These are phyloP conservation scores for Fibroporia radiculosa DNA, from an alignment of 768 basidiomycete species.

Conservation along the genomic window DNA sequence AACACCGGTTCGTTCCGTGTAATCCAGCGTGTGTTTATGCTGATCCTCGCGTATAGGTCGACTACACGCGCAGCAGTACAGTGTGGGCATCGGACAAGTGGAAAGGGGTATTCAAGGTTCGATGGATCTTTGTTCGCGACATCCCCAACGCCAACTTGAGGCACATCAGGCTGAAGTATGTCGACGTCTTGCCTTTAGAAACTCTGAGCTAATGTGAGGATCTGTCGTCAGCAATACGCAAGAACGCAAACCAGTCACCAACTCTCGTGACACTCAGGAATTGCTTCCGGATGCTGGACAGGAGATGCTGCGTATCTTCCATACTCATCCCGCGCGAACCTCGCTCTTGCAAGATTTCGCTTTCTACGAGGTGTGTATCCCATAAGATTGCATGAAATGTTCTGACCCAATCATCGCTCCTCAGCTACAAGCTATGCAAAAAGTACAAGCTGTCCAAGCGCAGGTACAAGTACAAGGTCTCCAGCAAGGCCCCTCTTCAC, in stretches of 20 bases:
- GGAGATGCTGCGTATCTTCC: constrained; percentile 95
- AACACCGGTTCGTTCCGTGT: constrained; percentile 56
- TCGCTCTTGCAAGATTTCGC: constrained; percentile 91
- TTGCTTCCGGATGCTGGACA: constrained; percentile 92
- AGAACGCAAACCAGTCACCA: constrained; percentile 97
- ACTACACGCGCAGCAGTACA: constrained; percentile 88
- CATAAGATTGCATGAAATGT: neutral
- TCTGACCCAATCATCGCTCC: constrained; percentile 3
- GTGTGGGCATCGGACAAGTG: constrained; percentile 99
- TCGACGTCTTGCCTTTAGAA: neutral
- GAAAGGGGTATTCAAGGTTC: constrained; percentile 98
- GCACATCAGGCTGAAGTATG: constrained; percentile 83
- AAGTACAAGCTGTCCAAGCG: constrained; percentile 34
- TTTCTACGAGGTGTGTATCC: constrained; percentile 68
- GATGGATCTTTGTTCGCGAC: constrained; percentile 96
- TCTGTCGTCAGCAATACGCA: constrained; percentile 75
- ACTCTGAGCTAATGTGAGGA: neutral
- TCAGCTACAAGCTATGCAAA: constrained; percentile 84
- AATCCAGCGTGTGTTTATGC: neutral
- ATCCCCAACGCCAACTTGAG: constrained; percentile 85
- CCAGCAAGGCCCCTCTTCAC: constrained; percentile 20
- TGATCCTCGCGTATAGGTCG: constrained; percentile 44
- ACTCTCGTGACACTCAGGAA: constrained; percentile 97
- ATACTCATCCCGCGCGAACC: constrained; percentile 87
- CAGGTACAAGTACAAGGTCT: constrained; percentile 16